Conservation (phyloP, 2,329 filamentous ascomycete species). For the Colletotrichum trifolii region DNA sequence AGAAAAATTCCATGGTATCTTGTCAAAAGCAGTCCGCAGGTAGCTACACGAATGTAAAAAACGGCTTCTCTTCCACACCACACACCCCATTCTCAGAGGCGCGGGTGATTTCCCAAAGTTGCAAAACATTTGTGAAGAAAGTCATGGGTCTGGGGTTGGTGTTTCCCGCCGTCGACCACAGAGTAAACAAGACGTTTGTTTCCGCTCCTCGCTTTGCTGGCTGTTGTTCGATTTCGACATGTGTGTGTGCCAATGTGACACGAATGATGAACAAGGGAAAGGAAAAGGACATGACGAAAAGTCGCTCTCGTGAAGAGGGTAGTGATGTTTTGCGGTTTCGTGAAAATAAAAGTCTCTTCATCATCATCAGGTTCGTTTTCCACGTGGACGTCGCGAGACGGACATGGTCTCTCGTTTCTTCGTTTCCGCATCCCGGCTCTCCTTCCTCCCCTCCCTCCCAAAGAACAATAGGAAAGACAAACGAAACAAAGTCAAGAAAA, state of each 20-base stretch:
- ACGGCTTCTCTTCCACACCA: background rate
- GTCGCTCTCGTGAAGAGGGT: slow-evolving; percentile 21
- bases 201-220: slow-evolving; percentile 7
- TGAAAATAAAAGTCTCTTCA: background rate
- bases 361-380: slow-evolving; percentile 32
- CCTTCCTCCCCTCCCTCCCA: background rate
- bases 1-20: slow-evolving; percentile 11
- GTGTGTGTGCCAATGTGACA: background rate
- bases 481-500: background rate
- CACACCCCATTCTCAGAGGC: too few relatives aligned
- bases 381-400: slow-evolving; percentile 22
- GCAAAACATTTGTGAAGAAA: too few relatives aligned
- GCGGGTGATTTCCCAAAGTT: too few relatives aligned
- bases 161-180: too few relatives aligned
- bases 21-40: slow-evolving; percentile 2
- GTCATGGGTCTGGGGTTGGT: too few relatives aligned
- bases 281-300: background rate
- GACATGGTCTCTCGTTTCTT: slow-evolving; percentile 22
- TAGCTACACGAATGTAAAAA: slow-evolving; percentile 23
- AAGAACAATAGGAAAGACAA: slow-evolving; percentile 24
- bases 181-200: too few relatives aligned
- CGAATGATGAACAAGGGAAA: background rate
- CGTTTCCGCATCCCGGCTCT: background rate
- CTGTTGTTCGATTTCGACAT: background rate
- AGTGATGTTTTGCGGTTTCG: slow-evolving; percentile 7